Evolutionary conservation across 129 eudicot genomes (phyloP), one percentile per base, ranked within the genome.

Genomic region (Rutidosis leptorrhynchoides): DNA sequence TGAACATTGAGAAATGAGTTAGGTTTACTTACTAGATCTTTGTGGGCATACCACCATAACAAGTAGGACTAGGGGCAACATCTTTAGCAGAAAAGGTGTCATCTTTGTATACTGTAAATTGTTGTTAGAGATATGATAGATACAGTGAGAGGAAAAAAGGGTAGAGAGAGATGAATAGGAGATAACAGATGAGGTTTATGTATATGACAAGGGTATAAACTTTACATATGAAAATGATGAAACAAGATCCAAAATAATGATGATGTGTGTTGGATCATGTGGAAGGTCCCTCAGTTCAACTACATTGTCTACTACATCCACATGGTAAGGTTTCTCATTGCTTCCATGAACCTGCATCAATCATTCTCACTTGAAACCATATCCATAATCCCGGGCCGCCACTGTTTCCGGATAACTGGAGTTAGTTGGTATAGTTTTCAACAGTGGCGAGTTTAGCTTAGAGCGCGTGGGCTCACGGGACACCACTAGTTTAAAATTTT

Each of bases 251-350:
- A 57, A 29, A 40, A 65, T 10, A 67, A 58, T 57, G 77, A 21
- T 75, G 74, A 68, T 3, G 20, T 73, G 49, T 73, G 78, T 64
- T 73, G 78, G 78, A 73, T 73, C 78, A 64, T 73, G 71, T 55
- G 62, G 51, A 49, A 49, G 69, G 45, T 72, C 62, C 53, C 70
- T 37, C 35, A 29, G 1, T 46, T 46, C 6, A 21, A 65, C 58
- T 7, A 46, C 59, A 45, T 48, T 75, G 74, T 67, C 46, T 68
- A 58, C 15, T 66, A 65, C 32, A 58, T 74, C 68, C 79, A 75
- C 79, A 75, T 75, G 74, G 79, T 67, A 57, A 67, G 79, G 55
- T 75, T 74, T 59, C 56, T 8, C 74, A 75, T 65, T 74, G 73
- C 60, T 74, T 62, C 51, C n/a, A 23, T 71, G 76, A 67, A 67